Evolutionary conservation across 2,329 filamentous ascomycete genomes (phyloP).

Genomic region (Aspergillus candidus): DNA sequence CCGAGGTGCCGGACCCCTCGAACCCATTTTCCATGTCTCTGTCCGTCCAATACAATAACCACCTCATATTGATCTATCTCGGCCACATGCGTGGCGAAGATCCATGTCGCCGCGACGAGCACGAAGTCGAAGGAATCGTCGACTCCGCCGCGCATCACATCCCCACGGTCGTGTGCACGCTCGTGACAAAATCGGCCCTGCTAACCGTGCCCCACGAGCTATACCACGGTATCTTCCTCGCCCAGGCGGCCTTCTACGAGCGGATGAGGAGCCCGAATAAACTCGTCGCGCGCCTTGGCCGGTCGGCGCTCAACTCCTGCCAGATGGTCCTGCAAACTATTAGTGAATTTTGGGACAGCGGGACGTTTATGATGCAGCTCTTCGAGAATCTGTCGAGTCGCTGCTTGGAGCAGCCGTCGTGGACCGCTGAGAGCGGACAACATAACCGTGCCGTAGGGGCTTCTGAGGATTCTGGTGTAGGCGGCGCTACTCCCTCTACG

Average conservation of each 20-base stretch:
- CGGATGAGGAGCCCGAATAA: not conserved
- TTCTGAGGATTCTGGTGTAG: not conserved
- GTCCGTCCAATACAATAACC: not conserved
- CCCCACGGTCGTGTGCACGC: not conserved
- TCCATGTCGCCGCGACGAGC: not conserved
- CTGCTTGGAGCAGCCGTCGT: not conserved
- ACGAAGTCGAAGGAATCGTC: not conserved
- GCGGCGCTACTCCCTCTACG: not conserved
- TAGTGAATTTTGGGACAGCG: not conserved
- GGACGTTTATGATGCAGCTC: not conserved
- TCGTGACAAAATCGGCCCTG: conserved; percentile 1
- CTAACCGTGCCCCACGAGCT: conserved; percentile 1
- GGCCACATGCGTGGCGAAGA: not conserved
- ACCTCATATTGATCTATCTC: not conserved
- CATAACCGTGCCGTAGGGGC: not conserved
- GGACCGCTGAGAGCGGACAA: not conserved
- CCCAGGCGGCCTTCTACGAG: not conserved
- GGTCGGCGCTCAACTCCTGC: not conserved
- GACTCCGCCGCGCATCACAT: not conserved
- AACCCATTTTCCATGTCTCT: conserved; percentile 1
- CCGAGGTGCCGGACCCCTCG: not conserved
- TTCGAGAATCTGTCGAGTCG: not conserved
- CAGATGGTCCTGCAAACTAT: not conserved
- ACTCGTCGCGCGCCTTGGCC: not conserved
- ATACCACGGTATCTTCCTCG: conserved; percentile 1